Evolutionary conservation across 2,329 filamentous ascomycete species (phyloP).

Genomic region (Sarocladiaceae sp.): DNA sequence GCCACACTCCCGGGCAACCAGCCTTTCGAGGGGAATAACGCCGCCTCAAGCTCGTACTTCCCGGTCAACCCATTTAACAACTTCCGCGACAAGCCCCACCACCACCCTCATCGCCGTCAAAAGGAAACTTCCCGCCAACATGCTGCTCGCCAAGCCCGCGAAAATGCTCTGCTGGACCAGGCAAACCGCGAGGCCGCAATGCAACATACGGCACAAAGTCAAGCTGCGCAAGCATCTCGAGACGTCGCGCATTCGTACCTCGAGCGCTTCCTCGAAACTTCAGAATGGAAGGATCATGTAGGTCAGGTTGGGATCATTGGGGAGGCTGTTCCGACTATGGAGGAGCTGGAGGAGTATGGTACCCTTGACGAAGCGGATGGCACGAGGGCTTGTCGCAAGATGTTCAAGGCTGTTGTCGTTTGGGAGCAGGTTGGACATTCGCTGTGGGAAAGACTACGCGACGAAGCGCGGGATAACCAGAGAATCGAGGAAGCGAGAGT

Average conservation of each 20-base stretch:
- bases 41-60: neutral
- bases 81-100: neutral
- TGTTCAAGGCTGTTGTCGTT: conserved; percentile 34
- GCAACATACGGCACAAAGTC: neutral
- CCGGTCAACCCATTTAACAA: neutral
- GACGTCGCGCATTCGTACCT: conserved; percentile 28
- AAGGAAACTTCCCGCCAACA: neutral
- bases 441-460: conserved; percentile 26
- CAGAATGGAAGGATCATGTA: conserved; percentile 24
- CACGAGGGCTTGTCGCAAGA: conserved; percentile 29
- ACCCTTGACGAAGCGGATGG: conserved; percentile 28
- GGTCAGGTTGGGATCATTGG: conserved; percentile 29
- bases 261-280: conserved; percentile 23
- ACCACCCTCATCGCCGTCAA: neutral
- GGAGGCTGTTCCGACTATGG: conserved; percentile 28
- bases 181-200: neutral
- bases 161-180: neutral
- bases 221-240: conserved; percentile 17
- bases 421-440: conserved; percentile 33
- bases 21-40: neutral
- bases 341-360: conserved; percentile 28
- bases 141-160: neutral
- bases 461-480: neutral
- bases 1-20: neutral
- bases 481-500: neutral